Evolutionary conservation across 2,329 filamentous ascomycete genomes (phyloP), one percentile per base, ranked within the genome.

Genomic region (Setomelanomma holmii): DNA sequence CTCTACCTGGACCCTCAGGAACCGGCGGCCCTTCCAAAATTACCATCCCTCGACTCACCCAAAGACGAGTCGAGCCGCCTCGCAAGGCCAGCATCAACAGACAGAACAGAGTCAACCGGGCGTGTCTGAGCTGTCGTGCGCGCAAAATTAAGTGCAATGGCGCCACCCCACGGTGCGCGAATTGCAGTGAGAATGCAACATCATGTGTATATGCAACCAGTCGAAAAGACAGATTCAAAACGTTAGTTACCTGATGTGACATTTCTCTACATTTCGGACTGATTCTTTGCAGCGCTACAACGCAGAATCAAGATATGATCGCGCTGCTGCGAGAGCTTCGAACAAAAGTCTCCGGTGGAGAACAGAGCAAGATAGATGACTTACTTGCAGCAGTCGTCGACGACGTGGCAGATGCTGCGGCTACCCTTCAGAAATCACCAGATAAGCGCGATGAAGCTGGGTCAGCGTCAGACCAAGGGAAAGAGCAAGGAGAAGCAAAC

Each of bases 61-160:
- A 61, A 11, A 58, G 56, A 39, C 61, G 56, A n/a, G 33, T 41
- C 20, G 60, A 67, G 10, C 51, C 59, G 24, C 52, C 55, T 12
- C 53, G 55, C 8, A 56, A 54, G 21, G 20, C 51, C n/a, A 24
- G 24, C 10, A 43, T 46, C 10, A 53, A 24, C 24, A 61, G 58
- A 44, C 64, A 47, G 21, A 49, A 60, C 40, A 55, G 70, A 36
- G 67, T 68, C 5, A 51, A 51, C 21, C 58, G 65, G 21, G 74
- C 74, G 5, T 76, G 74, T 46, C 53, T 68, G 30, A 66, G 55
- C 24, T 76, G 74, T 52, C 66, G 73, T 8, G 53, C 62, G 14
- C 62, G 73, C 19, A 76, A 76, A 49, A 69, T 74, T 53, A 75
- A 72, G 40, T 76, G 74, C 58, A 69, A 71, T 58, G 74, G 74